A percentile compares a stretch with the other conserved stretches of the same genome.
phyloP scores from a whole-genome alignment of 768 basidiomycete species.

The Calocybe gangraenosa region DNA sequence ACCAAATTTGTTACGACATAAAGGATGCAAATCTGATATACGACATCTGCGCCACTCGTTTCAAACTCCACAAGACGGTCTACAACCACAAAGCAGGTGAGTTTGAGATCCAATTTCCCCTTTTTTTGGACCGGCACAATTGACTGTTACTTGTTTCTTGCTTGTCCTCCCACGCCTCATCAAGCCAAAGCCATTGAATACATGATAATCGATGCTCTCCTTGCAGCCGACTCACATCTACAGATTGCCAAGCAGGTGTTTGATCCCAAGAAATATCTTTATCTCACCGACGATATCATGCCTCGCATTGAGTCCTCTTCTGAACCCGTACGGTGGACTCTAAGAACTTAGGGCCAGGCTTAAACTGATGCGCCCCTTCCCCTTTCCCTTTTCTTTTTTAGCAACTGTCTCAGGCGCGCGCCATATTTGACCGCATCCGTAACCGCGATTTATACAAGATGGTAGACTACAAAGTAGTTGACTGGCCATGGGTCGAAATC shows the following conservation, averaged over 20 bases:
- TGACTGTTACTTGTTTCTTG: neutral
- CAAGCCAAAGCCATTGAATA: conserved; percentile 79
- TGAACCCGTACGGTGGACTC: conserved; percentile 48
- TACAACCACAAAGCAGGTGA: conserved; percentile 77
- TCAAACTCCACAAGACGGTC: conserved; percentile 78
- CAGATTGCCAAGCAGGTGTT: conserved; percentile 54
- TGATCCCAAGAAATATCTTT: conserved; percentile 55
- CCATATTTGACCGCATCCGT: conserved; percentile 58
- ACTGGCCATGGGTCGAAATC: conserved; percentile 32
- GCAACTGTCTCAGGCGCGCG: conserved; percentile 56
- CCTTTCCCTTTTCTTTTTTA: conserved; percentile 24
- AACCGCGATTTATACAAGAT: conserved; percentile 63
- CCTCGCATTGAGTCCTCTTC: conserved; percentile 54
- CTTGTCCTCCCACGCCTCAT: conserved; percentile 1
- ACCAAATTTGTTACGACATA: conserved; percentile 76
- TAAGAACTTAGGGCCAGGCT: too few species aligned
- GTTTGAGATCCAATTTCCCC: conserved; percentile 12
- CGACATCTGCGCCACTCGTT: conserved; percentile 69
- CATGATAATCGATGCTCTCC: conserved; percentile 79
- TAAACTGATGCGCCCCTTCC: too few species aligned
- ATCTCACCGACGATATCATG: conserved; percentile 68
- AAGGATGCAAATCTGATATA: conserved; percentile 78
- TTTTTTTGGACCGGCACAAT: too few species aligned
- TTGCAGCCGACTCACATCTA: conserved; percentile 60
- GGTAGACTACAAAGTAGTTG: conserved; percentile 59